phyloP scores from a whole-genome alignment of 257 asterid species.

The Parsonsia alboflavescens region DNA sequence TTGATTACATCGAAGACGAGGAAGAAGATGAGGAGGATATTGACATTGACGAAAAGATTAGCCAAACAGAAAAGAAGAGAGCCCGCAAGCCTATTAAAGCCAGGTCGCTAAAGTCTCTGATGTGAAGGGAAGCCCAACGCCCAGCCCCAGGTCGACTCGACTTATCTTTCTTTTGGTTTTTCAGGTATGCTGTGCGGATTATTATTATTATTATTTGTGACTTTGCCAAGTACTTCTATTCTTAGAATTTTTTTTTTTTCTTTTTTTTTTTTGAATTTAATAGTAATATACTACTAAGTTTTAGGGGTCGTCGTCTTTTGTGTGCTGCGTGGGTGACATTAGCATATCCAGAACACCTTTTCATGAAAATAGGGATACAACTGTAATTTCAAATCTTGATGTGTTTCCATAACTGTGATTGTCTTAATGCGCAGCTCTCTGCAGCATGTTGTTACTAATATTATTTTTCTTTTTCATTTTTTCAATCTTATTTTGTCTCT shows the following conservation, averaged over 20 bases:
- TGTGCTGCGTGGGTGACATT: background rate
- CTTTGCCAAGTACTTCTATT: background rate
- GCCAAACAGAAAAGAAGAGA: constrained; percentile 33
- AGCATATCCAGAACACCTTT: constrained; percentile 1
- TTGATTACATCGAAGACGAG: constrained; percentile 28
- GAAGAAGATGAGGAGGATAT: constrained; percentile 24
- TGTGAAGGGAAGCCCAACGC: constrained; percentile 30
- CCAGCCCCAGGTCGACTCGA: no score
- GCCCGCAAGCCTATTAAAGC: constrained; percentile 62
- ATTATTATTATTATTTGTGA: background rate
- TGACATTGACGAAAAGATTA: constrained; percentile 15
- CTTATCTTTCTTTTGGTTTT: background rate
- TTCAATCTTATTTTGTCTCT: background rate
- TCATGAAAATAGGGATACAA: background rate
- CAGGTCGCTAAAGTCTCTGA: constrained; percentile 67
- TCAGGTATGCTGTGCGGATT: background rate
- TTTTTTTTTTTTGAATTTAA: background rate
- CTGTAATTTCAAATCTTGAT: background rate
- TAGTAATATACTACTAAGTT: background rate
- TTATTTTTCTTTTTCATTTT: no score
- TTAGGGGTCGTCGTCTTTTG: no score
- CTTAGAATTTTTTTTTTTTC: background rate
- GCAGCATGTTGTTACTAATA: background rate
- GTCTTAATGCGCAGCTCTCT: background rate
- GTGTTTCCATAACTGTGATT: background rate